Conservation (phyloP, 352 stramenopile species). For the Phytopythium ostracodes region DNA sequence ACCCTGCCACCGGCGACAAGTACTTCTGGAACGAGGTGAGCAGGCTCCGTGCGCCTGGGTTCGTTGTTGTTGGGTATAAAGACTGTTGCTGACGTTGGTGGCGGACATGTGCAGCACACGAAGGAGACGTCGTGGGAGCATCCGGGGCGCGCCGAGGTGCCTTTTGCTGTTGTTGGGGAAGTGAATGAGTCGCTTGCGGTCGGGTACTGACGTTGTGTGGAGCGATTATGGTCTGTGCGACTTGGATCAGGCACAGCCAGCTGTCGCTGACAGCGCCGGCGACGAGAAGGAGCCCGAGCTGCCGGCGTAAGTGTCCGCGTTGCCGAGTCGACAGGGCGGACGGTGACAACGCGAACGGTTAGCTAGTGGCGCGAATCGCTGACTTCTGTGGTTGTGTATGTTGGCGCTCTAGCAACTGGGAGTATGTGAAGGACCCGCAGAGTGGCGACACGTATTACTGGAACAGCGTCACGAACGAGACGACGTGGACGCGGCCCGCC, state of each 20-base stretch:
- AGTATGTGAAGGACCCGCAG: constrained; percentile 48
- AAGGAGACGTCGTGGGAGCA: constrained; percentile 78
- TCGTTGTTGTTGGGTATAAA: no score
- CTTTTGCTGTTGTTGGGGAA: no score
- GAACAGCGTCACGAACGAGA: constrained; percentile 72
- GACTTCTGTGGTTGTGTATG: neutral
- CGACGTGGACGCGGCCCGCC: constrained; percentile 57
- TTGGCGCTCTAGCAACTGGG: constrained; percentile 43
- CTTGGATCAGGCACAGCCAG: constrained; percentile 5
- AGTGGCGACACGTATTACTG: constrained; percentile 69
- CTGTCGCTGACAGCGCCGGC: constrained; percentile 13
- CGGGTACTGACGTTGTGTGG: neutral
- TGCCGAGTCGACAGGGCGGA: no score
- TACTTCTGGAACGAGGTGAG: constrained; percentile 85
- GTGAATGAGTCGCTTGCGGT: no score
- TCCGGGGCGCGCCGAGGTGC: constrained; percentile 18
- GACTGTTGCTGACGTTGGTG: neutral
- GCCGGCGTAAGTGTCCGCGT: neutral
- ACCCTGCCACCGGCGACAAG: constrained; percentile 41
- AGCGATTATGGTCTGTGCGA: neutral
- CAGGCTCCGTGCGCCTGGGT: neutral
- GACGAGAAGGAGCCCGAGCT: neutral
- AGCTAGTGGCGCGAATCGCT: neutral
- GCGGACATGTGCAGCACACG: constrained; percentile 29
- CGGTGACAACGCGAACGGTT: no score